These are phyloP conservation scores for Candolleomyces eurysporus DNA, from an alignment of 768 basidiomycete genomes.

Conservation along the genomic window DNA sequence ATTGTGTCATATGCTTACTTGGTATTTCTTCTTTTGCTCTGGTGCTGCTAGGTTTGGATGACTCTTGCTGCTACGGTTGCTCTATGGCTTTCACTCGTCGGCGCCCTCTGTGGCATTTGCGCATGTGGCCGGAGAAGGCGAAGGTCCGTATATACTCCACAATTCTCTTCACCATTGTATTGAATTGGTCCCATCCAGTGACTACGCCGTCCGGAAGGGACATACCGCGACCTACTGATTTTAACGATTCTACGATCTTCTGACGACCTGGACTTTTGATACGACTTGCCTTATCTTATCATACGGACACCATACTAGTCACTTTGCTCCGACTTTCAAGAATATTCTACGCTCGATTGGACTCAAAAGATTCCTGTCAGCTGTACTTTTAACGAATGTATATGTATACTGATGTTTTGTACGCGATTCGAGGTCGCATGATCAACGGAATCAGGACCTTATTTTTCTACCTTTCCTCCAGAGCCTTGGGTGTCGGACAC, in stretches of 20 bases:
- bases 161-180: not conserved
- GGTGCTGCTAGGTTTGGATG: constrained; percentile 47
- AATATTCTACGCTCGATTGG: too few species aligned
- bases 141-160: constrained; percentile 13
- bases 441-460: too few species aligned
- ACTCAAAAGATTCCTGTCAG: too few species aligned
- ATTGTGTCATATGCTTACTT: not conserved
- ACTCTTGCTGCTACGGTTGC: constrained; percentile 47
- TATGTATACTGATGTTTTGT: too few species aligned
- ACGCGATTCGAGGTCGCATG: too few species aligned
- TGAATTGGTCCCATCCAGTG: not conserved
- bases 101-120: constrained; percentile 19
- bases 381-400: too few species aligned
- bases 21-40: not conserved
- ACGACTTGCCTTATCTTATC: too few species aligned
- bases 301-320: too few species aligned
- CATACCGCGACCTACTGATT: not conserved
- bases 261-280: not conserved
- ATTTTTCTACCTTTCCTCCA: too few species aligned
- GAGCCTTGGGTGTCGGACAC: too few species aligned
- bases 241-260: not conserved
- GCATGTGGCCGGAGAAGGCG: constrained; percentile 19
- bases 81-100: constrained; percentile 46
- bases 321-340: too few species aligned
- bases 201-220: not conserved